These are phyloP conservation scores for Neospermospora avenae DNA, from an alignment of 2,329 filamentous ascomycete genomes.

Conservation along the genomic window DNA sequence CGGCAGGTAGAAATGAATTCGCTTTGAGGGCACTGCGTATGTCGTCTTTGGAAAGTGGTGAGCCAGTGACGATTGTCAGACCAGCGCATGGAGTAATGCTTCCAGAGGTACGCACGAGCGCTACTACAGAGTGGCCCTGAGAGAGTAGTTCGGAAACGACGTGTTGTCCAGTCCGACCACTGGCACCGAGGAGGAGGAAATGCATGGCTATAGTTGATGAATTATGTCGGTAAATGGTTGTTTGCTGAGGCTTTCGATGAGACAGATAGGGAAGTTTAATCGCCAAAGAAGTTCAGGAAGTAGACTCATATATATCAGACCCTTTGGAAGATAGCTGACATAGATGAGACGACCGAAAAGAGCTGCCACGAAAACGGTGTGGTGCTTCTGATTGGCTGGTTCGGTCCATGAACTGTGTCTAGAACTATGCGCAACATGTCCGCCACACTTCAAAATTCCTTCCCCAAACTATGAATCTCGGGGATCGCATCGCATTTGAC, in stretches of 20 bases:
- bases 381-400: conserved; percentile 23
- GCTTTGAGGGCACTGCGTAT: conserved; percentile 33
- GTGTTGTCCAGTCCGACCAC: conserved; percentile 42
- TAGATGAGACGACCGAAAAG: no score
- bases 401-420: conserved; percentile 30
- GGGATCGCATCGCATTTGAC: no score
- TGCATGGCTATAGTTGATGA: conserved; percentile 34
- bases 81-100: conserved; percentile 29
- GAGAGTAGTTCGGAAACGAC: conserved; percentile 40
- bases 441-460: not conserved
- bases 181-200: conserved; percentile 43
- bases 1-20: conserved; percentile 29
- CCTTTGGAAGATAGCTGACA: no score
- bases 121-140: conserved; percentile 39
- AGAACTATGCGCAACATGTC: conserved; percentile 29
- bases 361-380: not conserved
- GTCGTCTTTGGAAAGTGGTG: conserved; percentile 37
- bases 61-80: conserved; percentile 37
- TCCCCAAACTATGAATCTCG: not conserved
- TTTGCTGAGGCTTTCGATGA: conserved; percentile 18
- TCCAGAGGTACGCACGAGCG: conserved; percentile 38
- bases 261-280: conserved; percentile 20
- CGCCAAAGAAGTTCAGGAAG: conserved; percentile 7
- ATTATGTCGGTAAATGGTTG: conserved; percentile 21
- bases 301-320: no score